Conservation (phyloP, 176 grass and related monocot species). For the Alopecurus myosuroides region DNA sequence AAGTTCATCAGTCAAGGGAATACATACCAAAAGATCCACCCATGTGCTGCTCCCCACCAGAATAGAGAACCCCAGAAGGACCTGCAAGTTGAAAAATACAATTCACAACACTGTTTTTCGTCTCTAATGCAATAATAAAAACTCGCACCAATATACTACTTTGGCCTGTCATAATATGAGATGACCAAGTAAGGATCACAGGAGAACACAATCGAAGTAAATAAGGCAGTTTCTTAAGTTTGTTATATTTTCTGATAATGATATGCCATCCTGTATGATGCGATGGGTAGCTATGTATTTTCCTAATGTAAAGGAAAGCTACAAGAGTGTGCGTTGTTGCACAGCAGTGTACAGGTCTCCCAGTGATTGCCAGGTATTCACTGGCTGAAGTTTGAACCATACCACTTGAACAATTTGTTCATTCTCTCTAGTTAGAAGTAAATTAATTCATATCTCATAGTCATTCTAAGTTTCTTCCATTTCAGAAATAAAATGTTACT, state of each 20-base stretch:
- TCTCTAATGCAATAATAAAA: not conserved
- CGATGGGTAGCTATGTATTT: not conserved
- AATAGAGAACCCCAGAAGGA: slow-evolving; percentile 94
- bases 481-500: not conserved
- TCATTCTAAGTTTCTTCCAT: not conserved
- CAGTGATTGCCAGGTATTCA: not conserved
- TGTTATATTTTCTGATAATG: not conserved
- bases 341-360: not conserved
- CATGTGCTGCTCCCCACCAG: slow-evolving; percentile 98
- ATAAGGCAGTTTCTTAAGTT: not conserved
- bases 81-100: slow-evolving; percentile 42
- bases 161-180: not conserved
- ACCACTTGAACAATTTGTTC: not conserved
- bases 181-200: not conserved
- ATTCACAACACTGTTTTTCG: not conserved
- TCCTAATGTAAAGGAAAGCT: not conserved
- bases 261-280: not conserved
- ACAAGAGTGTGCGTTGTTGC: not conserved
- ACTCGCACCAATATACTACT: not conserved
- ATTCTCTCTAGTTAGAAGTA: not conserved
- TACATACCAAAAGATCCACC: slow-evolving; percentile 94
- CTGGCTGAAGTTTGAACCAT: not conserved
- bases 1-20: slow-evolving; percentile 18
- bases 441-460: not conserved
- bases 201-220: not conserved